Evolutionary conservation across 345 rosid genomes (phyloP).

Genomic region (Stellera chamaejasme): DNA sequence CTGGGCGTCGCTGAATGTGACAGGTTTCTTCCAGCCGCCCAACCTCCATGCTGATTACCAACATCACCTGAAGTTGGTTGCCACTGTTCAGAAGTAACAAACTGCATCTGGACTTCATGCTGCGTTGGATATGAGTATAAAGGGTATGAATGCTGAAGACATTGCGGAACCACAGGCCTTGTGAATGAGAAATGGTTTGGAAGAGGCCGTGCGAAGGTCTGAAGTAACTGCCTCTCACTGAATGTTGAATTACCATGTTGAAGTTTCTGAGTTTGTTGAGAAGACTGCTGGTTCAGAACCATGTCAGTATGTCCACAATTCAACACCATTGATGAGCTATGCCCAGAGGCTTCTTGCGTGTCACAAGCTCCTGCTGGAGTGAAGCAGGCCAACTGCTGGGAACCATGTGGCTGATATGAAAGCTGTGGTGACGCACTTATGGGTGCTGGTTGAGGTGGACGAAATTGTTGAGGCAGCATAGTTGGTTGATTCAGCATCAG

Average conservation of each 20-base stretch:
- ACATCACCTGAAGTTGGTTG: conserved; percentile 40
- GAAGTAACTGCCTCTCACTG: conserved; percentile 40
- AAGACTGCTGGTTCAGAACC: conserved; percentile 41
- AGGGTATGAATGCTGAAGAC: conserved; percentile 43
- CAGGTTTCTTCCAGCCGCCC: conserved; percentile 57
- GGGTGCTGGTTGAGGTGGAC: conserved; percentile 27
- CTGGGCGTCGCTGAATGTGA: conserved; percentile 42
- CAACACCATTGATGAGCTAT: conserved; percentile 43
- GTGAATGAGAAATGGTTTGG: conserved; percentile 51
- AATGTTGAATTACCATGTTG: conserved; percentile 43
- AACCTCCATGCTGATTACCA: conserved; percentile 44
- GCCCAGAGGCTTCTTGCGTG: conserved; percentile 53
- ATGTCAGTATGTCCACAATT: conserved; percentile 50
- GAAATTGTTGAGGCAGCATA: conserved; percentile 29
- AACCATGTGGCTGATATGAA: conserved; percentile 38
- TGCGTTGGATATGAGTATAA: conserved; percentile 45
- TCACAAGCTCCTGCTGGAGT: conserved; percentile 33
- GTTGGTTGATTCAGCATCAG: conserved; percentile 33
- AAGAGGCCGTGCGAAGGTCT: conserved; percentile 32
- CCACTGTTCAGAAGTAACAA: conserved; percentile 53
- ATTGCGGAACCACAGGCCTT: conserved; percentile 44
- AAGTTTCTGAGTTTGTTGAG: conserved; percentile 55
- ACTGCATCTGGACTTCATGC: conserved; percentile 46
- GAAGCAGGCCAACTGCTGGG: conserved; percentile 50
- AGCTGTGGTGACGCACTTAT: conserved; percentile 41